Base-by-base conservation (phyloP, 108 stramenopile species). In the Cyclotella choctawhatcheeana region DNA sequence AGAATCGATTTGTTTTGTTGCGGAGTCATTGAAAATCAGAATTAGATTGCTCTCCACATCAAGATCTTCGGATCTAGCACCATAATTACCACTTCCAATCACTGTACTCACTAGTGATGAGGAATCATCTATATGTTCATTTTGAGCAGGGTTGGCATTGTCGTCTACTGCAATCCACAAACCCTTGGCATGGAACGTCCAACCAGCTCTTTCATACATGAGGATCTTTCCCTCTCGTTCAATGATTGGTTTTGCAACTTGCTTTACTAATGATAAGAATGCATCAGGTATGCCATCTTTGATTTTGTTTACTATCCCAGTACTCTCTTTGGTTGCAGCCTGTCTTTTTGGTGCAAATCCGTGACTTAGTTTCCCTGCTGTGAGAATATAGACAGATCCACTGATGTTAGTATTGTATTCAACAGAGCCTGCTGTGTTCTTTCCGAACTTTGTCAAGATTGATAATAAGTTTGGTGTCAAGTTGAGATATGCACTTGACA, bases 101-200 rank as follows among this genome's bases (percentile, higher is more conserved):
- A 89, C 67, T 52, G 76, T 81, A 53, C 85, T 81, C 0, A 81
- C 45, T 27, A 91, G 27, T 25, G 85, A 69, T 5, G 77, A 53
- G 24, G 70, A 34, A 27, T 72, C 63, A 3, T 48, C 0, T 33
- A 73, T 80, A 2, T 64, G n/a, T 22, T 80, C 79, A n/a, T 17
- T 21, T 32, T 31, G 43, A 21, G 40, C 21, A 7, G 22, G 52
- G 12, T 13, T 56, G 31, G 3, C 34, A 18, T 10, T 13, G 35
- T 61, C 32, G 3, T 54, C 29, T 8, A 14, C 14, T 17, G 80
- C 77, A 33, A 93, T 55, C 93, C 93, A 94, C 22, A 94, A 50
- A 16, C 90, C 93, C 76, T 94, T 94, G 44, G 93, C 89, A 73
- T 94, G 93, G 78, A 92, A 94, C 26, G 93, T 92, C 93, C 93